Evolutionary conservation across 2,329 filamentous ascomycete genomes (phyloP), one percentile per base, ranked within the genome.

Genomic region (Cryphonectria parasitica): DNA sequence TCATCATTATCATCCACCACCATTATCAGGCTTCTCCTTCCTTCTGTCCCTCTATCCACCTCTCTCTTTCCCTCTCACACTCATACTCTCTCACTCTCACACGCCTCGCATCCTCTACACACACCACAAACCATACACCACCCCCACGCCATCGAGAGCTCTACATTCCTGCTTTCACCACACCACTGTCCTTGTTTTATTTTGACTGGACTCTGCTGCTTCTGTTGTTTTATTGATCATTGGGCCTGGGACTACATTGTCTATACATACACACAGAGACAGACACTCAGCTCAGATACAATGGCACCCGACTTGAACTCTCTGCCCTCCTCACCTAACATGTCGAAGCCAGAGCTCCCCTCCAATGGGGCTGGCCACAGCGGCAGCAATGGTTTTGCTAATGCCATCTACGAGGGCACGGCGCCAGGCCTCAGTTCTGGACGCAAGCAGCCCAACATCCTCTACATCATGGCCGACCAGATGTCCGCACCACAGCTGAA

Each of bases 381-480:
- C n/a, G 67, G 74, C 19, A 70, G 73, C 41, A 74, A 76, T 54
- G 74, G 76, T 36, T 77, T 80, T 43, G 62, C 71, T 63, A 72
- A 72, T 56, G 25, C 68, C 69, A n/a, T 67, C 68, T 67, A 66
- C 58, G 49, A 58, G 22, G 68, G 68, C 41, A 28, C 68, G n/a
- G 56, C 52, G 22, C 69, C 69, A 31, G 62, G 66, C 45, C 64
- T 71, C 65, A 68, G 68, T 66, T 66, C 64, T 39, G 69, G 71
- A 36, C 60, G 64, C 52, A 70, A 72, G 66, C 71, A 68, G 79
- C 92, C 92, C 72, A 95, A 95, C 81, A 92, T 95, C 75, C 86
- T 95, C 63, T 97, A 96, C 85, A 97, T 98, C 83, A 97, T 98
- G 94, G 95, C 95, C 68, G 95, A 98, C 82, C 95, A 98, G 84